Evolutionary conservation across 1,284 basidiomycete genomes (phyloP), one percentile per base, ranked within the genome.

Genomic region (Fomitopsis betulina): DNA sequence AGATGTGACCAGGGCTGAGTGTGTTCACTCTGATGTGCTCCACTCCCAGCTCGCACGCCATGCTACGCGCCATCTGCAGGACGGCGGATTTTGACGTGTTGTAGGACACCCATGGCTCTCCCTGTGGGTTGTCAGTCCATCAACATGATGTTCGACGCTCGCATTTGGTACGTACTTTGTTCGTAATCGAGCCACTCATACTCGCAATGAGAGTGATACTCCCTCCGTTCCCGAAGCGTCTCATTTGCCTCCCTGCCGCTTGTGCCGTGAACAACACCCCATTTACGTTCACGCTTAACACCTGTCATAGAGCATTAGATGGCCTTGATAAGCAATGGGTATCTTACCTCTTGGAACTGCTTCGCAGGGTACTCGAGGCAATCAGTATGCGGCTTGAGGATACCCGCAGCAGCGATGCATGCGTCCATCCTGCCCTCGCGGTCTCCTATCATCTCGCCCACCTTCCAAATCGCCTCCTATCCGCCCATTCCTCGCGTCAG

Each of bases 181-280:
- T 94, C 55, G 91, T 91, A 63, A 94, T 86, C 55, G 85, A 86
- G 17, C 91, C 93, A 49, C 88, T 91, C 90, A 95, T 94, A 59
- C 89, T 93, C 23, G 89, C 93, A 64, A 94, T 86, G 62, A 93
- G 73, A 62, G 93, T 82, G 63, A 95, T 92, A 64, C 90, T 93
- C 1, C 91, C 93, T 15, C 80, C 78, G n/a, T 78, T 82, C 6
- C 84, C 82, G 63, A 87, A 90, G 32, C 84, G 79, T 19, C 70
- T 76, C 89, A 91, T 93, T 72, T 90, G 84, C 58, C 84, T 78
- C 7, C 90, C 91, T 10, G 86, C 91, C 0, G 89, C 89, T 69
- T 92, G 89, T 7, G 89, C 89, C 8, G 89, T 89, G 67, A 85
- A 87, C 61, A 93, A 73, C 32, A 89, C 89, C 1, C 91, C 92